Evolutionary conservation across 2,329 filamentous ascomycete species (phyloP), one percentile per base, ranked within the genome.

Genomic region (Bipolaris sorokiniana): DNA sequence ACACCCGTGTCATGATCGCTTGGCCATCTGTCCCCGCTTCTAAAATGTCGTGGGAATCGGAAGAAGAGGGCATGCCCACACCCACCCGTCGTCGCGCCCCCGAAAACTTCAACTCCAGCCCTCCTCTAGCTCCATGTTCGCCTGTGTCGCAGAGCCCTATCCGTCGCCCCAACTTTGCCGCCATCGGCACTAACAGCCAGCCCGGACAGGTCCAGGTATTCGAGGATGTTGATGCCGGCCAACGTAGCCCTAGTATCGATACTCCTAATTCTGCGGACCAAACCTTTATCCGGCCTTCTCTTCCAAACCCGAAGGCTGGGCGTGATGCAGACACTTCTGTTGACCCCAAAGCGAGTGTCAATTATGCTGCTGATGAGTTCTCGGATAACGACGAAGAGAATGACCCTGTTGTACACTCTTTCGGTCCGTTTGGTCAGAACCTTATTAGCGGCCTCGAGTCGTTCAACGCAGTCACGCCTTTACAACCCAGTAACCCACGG

Each of bases 331-430:
- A 45, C 40, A n/a, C 44, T 16, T 46, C 45, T 23, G 51, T 64
- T 40, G 60, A 67, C 34, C 18, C 59, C 41, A 72, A 74, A 56
- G 48, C 64, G 7, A 74, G 66, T 54, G 51, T 71, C 18, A 63
- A 71, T 20, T 72, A 76, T 28, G 63, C 61, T 13, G 65, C 79
- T 5, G 87, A 89, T 16, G 87, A 92, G 16, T 86, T 89, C 51
- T 88, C 91, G 48, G 87, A 96, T 62, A 72, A 62, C 7, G 75
- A 90, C 94, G 93, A 97, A 79, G 94, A 98, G 77, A 97, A 97
- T 63, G 95, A 98, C 66, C 93, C 93, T 2, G 88, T 97, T 52
- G 82, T 97, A 16, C 91, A 95, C 76, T 97, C 93, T 0, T 97
- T 97, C 65, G 93, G 92, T 15, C 92, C 92, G 0, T 96, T 91